phyloP scores from a whole-genome alignment of 176 grass and related monocot genomes.

The Triticum dicoccoides region DNA sequence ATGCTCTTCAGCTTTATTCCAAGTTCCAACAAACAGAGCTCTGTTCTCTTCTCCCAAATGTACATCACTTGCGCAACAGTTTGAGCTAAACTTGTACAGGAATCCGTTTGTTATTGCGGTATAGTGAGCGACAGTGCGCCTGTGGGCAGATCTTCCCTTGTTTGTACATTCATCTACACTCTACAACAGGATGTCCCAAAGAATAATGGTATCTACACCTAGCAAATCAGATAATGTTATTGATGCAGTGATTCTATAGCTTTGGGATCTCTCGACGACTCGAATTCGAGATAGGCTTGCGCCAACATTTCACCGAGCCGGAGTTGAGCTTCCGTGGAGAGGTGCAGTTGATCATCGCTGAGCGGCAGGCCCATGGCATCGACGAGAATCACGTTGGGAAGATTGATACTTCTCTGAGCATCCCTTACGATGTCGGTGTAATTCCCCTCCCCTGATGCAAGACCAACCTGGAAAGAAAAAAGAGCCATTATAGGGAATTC shows the following conservation, averaged over 20 bases:
- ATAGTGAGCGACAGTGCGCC: too few species aligned
- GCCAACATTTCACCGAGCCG: conserved; percentile 77
- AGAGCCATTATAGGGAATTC: background rate
- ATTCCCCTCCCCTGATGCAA: conserved; percentile 94
- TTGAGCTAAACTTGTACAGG: background rate
- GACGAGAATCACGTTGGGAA: conserved; percentile 68
- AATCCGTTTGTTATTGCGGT: too few species aligned
- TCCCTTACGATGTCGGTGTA: conserved; percentile 71
- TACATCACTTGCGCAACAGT: conserved; percentile 10
- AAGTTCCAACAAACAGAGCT: too few species aligned
- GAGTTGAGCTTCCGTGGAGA: conserved; percentile 82
- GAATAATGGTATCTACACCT: conserved; percentile 40
- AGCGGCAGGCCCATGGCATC: conserved; percentile 74
- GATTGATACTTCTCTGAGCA: conserved; percentile 59
- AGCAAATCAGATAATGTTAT: background rate
- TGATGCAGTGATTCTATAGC: background rate
- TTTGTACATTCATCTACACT: conserved; percentile 42
- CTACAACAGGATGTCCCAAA: conserved; percentile 28
- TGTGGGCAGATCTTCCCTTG: conserved; percentile 4
- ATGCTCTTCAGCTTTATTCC: too few species aligned
- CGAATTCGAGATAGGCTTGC: conserved; percentile 49
- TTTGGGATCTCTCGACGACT: conserved; percentile 30
- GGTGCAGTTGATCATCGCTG: conserved; percentile 62
- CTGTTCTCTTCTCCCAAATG: background rate
- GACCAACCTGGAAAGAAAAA: conserved; percentile 55